Evolutionary conservation across 2,329 filamentous ascomycete genomes (phyloP).

Genomic region (Colletotrichum costaricense): DNA sequence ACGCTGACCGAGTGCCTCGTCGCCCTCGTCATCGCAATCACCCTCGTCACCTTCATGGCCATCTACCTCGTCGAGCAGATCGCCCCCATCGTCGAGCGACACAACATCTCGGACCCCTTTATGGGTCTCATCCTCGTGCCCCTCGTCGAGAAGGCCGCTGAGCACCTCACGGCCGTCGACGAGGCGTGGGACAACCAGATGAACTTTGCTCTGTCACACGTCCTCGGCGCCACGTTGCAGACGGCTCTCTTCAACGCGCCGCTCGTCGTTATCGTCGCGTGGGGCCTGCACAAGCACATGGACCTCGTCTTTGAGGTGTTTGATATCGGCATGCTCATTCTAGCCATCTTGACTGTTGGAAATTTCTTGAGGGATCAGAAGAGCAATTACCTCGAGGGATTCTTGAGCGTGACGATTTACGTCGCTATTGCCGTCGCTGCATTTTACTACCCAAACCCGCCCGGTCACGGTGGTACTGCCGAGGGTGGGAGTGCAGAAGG

Average conservation of each 20-base stretch:
- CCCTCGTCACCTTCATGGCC: constrained; percentile 79
- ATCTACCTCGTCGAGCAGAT: constrained; percentile 81
- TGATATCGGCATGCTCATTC: constrained; percentile 82
- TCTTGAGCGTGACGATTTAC: constrained; percentile 78
- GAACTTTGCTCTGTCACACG: constrained; percentile 87
- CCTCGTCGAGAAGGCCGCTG: constrained; percentile 86
- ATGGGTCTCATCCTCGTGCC: constrained; percentile 82
- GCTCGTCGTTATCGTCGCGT: constrained; percentile 84
- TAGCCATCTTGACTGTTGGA: constrained; percentile 87
- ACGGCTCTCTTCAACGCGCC: constrained; percentile 91
- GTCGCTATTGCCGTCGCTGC: constrained; percentile 69
- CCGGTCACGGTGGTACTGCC: constrained; percentile 14
- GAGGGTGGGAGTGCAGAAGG: constrained; percentile 27
- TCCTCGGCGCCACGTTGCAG: constrained; percentile 88
- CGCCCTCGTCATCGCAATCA: constrained; percentile 71
- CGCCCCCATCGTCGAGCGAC: constrained; percentile 61
- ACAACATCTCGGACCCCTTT: constrained; percentile 62
- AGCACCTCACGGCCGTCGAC: constrained; percentile 85
- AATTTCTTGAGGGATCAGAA: constrained; percentile 90
- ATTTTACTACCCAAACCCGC: constrained; percentile 64
- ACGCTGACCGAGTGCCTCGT: constrained; percentile 80
- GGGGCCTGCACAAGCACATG: constrained; percentile 78
- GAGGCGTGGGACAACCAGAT: constrained; percentile 88
- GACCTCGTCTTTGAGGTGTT: constrained; percentile 89
- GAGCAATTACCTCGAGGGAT: constrained; percentile 90